Percentiles rank a stretch among this genome's conserved stretches.
Evolutionary conservation across 768 basidiomycete genomes (phyloP).

Genomic region (Lentinula lateritia): DNA sequence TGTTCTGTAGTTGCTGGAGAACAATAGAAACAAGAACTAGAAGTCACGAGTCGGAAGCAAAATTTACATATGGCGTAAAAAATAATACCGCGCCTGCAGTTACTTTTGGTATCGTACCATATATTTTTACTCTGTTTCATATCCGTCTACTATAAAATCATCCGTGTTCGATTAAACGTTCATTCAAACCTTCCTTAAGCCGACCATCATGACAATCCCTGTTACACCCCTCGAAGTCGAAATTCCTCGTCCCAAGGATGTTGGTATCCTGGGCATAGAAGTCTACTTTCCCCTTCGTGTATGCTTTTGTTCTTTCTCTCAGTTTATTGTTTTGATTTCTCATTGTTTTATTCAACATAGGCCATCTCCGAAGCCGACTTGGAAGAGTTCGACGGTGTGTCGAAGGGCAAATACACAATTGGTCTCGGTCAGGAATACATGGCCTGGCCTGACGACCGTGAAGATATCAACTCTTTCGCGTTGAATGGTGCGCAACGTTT

Average conservation of each 20-base stretch:
- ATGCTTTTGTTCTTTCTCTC: conserved; percentile 21
- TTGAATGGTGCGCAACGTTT: conserved; percentile 64
- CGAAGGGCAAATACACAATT: conserved; percentile 97
- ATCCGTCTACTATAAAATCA: conserved; percentile 15
- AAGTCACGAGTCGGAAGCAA: background rate
- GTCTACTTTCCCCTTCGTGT: conserved; percentile 93
- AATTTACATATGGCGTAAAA: background rate
- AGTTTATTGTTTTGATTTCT: background rate
- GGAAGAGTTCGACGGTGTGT: conserved; percentile 89
- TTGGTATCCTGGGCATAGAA: conserved; percentile 91
- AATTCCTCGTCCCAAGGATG: conserved; percentile 75
- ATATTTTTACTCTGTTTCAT: conserved; percentile 8
- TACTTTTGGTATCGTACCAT: conserved; percentile 13
- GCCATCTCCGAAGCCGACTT: conserved; percentile 96
- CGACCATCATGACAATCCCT: conserved; percentile 23
- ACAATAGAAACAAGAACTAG: background rate
- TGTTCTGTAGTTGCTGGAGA: background rate
- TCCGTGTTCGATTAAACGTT: background rate
- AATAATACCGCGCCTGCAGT: background rate
- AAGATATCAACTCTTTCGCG: conserved; percentile 98
- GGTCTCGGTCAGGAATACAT: conserved; percentile 97
- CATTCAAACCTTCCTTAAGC: background rate
- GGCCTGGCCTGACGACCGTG: conserved; percentile 98
- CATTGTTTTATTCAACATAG: conserved; percentile 29
- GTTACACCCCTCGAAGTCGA: conserved; percentile 27